These are phyloP conservation scores for Geranium rotundifolium DNA, from an alignment of 345 rosid genomes.

Conservation along the genomic window DNA sequence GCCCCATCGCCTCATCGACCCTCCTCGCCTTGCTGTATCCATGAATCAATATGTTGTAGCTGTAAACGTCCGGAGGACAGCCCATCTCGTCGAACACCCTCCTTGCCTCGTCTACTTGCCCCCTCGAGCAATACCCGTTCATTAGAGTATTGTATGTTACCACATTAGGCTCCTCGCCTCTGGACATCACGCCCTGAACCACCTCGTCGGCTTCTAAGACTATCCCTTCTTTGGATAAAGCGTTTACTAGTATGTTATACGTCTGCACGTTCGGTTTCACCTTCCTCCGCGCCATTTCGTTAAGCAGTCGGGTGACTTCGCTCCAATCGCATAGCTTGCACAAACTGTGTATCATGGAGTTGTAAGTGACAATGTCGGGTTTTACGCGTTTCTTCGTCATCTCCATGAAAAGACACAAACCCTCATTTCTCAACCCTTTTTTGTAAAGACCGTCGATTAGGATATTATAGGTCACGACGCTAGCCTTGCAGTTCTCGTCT, in stretches of 20 bases:
- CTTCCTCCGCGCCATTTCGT: not conserved
- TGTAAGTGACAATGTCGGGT: not conserved
- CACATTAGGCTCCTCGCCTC: not conserved
- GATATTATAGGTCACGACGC: too few species aligned
- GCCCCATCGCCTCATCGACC: not conserved
- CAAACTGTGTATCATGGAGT: not conserved
- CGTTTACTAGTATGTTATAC: not conserved
- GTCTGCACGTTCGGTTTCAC: not conserved
- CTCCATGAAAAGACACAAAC: too few species aligned
- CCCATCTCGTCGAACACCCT: not conserved
- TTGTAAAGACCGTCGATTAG: too few species aligned
- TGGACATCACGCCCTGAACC: not conserved
- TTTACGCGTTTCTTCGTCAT: not conserved
- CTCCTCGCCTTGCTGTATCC: not conserved
- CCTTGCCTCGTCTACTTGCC: not conserved
- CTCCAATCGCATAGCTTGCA: not conserved
- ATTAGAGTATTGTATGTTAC: not conserved
- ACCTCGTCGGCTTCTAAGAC: not conserved
- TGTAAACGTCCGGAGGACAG: not conserved
- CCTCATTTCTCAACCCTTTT: too few species aligned
- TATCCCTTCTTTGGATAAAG: not conserved
- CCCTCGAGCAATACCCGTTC: not conserved
- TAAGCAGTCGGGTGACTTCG: not conserved
- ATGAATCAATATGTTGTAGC: not conserved
- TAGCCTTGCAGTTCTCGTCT: slow-evolving; percentile 14